Conservation (phyloP, 2,329 filamentous ascomycete species). For the Cytospora piceicola region DNA sequence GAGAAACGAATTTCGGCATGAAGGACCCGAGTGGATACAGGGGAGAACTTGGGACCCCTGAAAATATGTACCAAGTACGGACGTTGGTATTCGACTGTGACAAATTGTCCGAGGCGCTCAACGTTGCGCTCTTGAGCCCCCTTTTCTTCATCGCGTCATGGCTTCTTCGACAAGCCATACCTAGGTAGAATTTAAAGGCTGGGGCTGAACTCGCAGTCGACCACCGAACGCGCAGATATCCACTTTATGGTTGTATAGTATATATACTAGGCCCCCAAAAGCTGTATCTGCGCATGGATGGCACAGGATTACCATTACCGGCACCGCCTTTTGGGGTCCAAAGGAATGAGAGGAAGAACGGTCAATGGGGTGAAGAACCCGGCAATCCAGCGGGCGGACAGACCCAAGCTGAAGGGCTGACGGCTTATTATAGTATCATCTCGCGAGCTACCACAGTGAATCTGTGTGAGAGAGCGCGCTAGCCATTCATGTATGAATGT, state of each 20-base stretch:
- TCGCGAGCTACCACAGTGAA: not conserved
- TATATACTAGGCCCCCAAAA: not conserved
- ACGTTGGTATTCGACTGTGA: constrained; percentile 4
- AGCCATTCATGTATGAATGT: not conserved
- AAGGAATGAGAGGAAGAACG: not conserved
- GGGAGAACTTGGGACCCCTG: constrained; percentile 23
- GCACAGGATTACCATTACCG: constrained; percentile 17
- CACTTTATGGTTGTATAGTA: not conserved
- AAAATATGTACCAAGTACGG: not conserved
- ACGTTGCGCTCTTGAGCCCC: constrained; percentile 28
- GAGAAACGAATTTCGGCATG: constrained; percentile 28
- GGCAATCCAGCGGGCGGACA: not conserved
- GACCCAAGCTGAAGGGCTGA: not conserved
- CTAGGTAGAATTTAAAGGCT: not conserved
- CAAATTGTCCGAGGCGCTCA: constrained; percentile 27
- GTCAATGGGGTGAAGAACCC: not conserved
- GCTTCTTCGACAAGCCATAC: not conserved
- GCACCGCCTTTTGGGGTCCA: constrained; percentile 27
- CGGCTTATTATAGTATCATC: not conserved
- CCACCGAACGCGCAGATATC: not conserved
- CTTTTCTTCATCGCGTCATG: constrained; percentile 21
- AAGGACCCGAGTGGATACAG: constrained; percentile 25
- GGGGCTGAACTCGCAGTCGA: not conserved
- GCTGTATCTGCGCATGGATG: constrained; percentile 19
- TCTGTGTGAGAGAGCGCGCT: not conserved